phyloP scores from a whole-genome alignment of 768 basidiomycete species.

The Nidularia pulvinata region DNA sequence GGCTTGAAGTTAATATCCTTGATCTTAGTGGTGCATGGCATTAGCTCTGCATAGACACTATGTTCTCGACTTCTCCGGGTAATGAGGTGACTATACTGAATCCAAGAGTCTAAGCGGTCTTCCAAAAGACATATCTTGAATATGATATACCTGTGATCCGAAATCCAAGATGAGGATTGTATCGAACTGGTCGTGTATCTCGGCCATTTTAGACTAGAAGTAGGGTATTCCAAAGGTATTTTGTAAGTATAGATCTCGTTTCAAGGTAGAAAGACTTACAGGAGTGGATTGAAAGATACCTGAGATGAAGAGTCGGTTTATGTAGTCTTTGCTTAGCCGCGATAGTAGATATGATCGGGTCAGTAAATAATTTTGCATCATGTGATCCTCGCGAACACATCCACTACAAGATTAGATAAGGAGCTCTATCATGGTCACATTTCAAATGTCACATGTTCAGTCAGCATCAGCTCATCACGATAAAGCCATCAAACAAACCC shows the following conservation, averaged over 20 bases:
- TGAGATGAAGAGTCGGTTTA: too few relatives aligned
- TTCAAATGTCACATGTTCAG: too few relatives aligned
- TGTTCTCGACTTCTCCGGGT: slow-evolving; percentile 97
- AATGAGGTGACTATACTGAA: slow-evolving; percentile 95
- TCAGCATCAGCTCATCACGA: too few relatives aligned
- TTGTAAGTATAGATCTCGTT: background rate
- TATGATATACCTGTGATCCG: slow-evolving; percentile 82
- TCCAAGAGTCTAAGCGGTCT: slow-evolving; percentile 1
- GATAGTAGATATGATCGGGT: too few relatives aligned
- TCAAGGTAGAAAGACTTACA: too few relatives aligned
- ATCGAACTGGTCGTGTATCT: slow-evolving; percentile 95
- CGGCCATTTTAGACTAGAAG: slow-evolving; percentile 51
- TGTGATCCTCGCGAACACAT: background rate
- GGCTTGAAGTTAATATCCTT: slow-evolving; percentile 91
- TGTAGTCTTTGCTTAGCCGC: too few relatives aligned
- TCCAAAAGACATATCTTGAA: background rate
- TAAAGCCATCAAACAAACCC: too few relatives aligned
- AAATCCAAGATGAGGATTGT: slow-evolving; percentile 97
- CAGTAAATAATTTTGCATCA: background rate
- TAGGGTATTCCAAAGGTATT: background rate
- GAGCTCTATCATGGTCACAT: too few relatives aligned
- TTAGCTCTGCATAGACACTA: slow-evolving; percentile 95
- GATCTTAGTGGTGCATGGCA: slow-evolving; percentile 94
- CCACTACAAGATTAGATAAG: too few relatives aligned
- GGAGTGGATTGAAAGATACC: too few relatives aligned